These are phyloP conservation scores for Aspergillus amoenus DNA, from an alignment of 2,329 filamentous ascomycete species.

Conservation along the genomic window DNA sequence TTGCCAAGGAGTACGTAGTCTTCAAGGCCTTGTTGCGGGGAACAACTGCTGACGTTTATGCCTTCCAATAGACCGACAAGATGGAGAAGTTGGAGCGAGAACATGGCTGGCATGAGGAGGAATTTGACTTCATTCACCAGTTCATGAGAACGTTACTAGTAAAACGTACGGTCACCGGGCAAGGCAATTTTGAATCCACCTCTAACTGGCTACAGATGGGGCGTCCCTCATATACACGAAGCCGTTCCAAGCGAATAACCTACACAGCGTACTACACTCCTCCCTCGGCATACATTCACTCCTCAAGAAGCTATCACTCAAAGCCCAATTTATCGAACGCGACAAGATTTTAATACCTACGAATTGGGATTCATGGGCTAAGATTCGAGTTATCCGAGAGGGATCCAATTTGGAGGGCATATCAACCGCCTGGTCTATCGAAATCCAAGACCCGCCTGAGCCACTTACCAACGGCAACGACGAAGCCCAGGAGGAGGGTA, in stretches of 20 bases:
- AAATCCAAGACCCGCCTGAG: conserved; percentile 62
- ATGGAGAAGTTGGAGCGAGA: conserved; percentile 89
- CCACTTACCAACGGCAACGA: conserved; percentile 27
- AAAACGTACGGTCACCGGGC: conserved; percentile 63
- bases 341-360: conserved; percentile 93
- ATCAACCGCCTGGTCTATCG: conserved; percentile 80
- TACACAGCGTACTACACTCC: conserved; percentile 79
- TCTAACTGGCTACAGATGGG: conserved; percentile 58
- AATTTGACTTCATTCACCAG: conserved; percentile 94
- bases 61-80: conserved; percentile 67
- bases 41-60: conserved; percentile 19
- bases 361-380: conserved; percentile 98
- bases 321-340: conserved; percentile 87
- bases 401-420: conserved; percentile 88
- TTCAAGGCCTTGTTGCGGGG: background rate
- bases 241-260: conserved; percentile 70
- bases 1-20: conserved; percentile 77
- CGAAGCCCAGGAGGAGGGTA: conserved; percentile 23
- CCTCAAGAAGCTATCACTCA: conserved; percentile 73
- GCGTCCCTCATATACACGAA: conserved; percentile 83
- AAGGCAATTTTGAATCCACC: background rate
- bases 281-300: conserved; percentile 83
- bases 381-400: conserved; percentile 88
- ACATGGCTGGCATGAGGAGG: conserved; percentile 89
- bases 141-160: conserved; percentile 86